phyloP scores from a whole-genome alignment of 2,329 filamentous ascomycete species.

The Byssochlamys sp. region DNA sequence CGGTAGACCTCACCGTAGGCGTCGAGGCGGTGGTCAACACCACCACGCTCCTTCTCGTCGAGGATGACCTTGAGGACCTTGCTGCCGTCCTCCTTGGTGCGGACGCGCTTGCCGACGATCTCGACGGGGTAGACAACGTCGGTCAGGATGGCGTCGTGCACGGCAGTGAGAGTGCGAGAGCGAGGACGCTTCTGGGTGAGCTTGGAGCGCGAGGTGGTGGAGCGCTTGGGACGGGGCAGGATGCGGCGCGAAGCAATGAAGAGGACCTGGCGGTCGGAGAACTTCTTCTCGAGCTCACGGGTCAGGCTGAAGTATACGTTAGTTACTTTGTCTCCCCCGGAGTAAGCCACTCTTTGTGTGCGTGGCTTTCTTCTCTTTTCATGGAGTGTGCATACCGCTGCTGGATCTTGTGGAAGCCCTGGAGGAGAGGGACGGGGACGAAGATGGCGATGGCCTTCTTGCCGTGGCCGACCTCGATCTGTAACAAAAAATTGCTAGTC shows the following conservation, averaged over 20 bases:
- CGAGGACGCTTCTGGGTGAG: constrained; percentile 98
- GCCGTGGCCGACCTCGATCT: constrained; percentile 99
- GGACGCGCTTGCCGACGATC: constrained; percentile 97
- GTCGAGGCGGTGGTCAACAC: constrained; percentile 98
- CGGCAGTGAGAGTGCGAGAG: constrained; percentile 92
- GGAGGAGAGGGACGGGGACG: constrained; percentile 97
- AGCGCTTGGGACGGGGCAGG: constrained; percentile 95
- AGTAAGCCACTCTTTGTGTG: neutral
- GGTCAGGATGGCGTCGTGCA: constrained; percentile 95
- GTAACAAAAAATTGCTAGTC: constrained; percentile 31
- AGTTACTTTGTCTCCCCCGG: neutral
- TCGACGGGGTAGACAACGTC: constrained; percentile 99
- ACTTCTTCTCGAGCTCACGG: constrained; percentile 99
- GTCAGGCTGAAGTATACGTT: constrained; percentile 59
- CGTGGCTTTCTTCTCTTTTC: neutral
- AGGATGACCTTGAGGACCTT: constrained; percentile 98
- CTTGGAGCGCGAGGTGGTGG: constrained; percentile 86
- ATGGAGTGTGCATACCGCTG: constrained; percentile 72
- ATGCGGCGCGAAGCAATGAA: constrained; percentile 98
- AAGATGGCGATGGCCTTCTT: constrained; percentile 99
- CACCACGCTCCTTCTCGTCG: constrained; percentile 99
- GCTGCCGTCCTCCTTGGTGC: constrained; percentile 97
- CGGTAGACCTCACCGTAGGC: constrained; percentile 99
- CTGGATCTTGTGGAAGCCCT: constrained; percentile 98
- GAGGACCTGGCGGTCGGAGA: constrained; percentile 99